Evolutionary conservation across 768 basidiomycete species (phyloP).

Genomic region (Rossbeevera mucosa): DNA sequence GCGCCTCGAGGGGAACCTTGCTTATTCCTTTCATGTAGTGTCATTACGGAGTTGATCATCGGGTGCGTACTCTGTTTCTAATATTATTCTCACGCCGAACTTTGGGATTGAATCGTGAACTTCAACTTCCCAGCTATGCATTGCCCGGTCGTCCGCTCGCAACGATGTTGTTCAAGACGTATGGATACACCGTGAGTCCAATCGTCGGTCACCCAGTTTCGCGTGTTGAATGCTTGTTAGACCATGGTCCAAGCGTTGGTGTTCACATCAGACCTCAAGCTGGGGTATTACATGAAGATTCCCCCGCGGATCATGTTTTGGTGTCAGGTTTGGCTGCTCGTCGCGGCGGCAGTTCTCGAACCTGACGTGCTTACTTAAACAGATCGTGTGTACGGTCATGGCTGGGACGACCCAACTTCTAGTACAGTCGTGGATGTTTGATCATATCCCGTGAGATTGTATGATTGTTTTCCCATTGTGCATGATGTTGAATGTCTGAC

Average conservation of each 20-base stretch:
- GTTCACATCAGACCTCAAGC: constrained; percentile 76
- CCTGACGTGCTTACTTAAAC: background rate
- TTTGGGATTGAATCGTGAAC: background rate
- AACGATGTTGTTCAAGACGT: constrained; percentile 86
- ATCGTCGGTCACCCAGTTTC: background rate
- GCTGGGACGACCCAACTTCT: constrained; percentile 72
- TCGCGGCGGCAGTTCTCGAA: background rate
- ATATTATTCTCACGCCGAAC: background rate
- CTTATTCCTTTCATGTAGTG: constrained; percentile 31
- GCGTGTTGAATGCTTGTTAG: constrained; percentile 2
- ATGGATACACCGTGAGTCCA: constrained; percentile 56
- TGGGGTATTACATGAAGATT: constrained; percentile 62
- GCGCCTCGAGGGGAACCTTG: background rate
- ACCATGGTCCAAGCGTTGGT: constrained; percentile 46
- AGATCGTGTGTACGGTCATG: constrained; percentile 61
- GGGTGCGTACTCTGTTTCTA: constrained; percentile 42
- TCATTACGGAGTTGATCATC: constrained; percentile 77
- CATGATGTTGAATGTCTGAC: background rate
- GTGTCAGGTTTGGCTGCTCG: constrained; percentile 38
- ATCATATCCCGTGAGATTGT: constrained; percentile 47
- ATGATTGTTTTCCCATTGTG: background rate
- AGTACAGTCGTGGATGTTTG: constrained; percentile 73
- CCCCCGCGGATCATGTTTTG: constrained; percentile 72
- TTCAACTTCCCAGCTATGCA: constrained; percentile 40
- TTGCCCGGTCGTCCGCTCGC: constrained; percentile 76